phyloP scores from a whole-genome alignment of 176 grass and related monocot genomes.

The Areca catechu region DNA sequence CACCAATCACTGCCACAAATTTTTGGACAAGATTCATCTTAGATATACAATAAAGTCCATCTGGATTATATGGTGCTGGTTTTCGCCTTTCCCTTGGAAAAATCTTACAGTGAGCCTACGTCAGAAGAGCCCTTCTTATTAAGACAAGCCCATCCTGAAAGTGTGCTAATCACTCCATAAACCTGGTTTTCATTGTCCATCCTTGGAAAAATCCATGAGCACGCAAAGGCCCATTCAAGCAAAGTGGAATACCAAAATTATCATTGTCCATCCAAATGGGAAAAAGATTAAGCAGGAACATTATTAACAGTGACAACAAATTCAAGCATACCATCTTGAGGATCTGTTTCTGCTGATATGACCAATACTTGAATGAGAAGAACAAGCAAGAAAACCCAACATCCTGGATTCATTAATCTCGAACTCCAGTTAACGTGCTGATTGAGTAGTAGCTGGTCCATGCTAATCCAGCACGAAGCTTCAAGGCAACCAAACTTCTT shows the following conservation, averaged over 20 bases:
- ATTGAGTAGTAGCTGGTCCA: not conserved
- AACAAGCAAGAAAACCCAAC: conserved; percentile 18
- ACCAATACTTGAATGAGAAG: conserved; percentile 13
- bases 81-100: no score
- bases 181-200: no score
- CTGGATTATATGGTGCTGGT: no score
- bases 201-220: no score
- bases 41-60: no score
- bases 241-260: not conserved
- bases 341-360: conserved; percentile 18
- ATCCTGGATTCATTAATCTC: not conserved
- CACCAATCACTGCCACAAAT: no score
- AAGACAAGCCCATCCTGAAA: no score
- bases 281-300: not conserved
- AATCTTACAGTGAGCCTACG: no score
- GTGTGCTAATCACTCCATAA: no score
- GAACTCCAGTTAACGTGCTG: not conserved
- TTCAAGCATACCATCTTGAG: conserved; percentile 27
- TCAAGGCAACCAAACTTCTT: not conserved
- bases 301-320: not conserved
- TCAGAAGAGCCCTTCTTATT: no score
- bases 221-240: no score
- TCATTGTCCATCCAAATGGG: not conserved
- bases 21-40: no score
- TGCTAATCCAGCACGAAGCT: not conserved